Conservation (phyloP, 2,329 filamentous ascomycete genomes). For the Colletotrichum truncatum region DNA sequence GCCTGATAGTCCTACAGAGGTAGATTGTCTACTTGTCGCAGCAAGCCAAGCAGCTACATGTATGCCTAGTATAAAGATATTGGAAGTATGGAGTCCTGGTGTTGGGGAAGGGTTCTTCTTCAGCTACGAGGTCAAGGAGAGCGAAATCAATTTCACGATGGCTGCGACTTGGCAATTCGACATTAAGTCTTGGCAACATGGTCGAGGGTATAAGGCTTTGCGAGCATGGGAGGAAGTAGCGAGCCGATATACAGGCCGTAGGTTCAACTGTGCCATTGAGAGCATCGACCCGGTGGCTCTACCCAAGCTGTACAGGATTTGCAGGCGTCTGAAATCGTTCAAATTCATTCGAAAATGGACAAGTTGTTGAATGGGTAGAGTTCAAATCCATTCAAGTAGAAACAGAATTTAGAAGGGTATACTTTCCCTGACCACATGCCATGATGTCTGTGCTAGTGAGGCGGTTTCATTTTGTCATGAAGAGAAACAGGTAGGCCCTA, state of each 20-base stretch:
- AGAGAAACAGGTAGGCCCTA: too few species aligned
- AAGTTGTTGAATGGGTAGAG: not conserved
- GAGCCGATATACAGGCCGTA: not conserved
- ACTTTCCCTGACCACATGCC: not conserved
- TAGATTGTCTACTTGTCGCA: not conserved
- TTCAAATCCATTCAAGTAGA: not conserved
- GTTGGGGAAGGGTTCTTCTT: not conserved
- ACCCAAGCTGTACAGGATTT: not conserved
- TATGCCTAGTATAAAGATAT: not conserved
- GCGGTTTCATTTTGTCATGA: not conserved
- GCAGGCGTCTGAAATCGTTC: not conserved
- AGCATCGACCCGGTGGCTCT: not conserved
- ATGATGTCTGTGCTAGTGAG: not conserved
- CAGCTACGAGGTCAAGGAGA: not conserved
- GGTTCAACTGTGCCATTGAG: not conserved
- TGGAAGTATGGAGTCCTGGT: slow-evolving; percentile 15
- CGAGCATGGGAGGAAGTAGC: not conserved
- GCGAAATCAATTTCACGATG: not conserved
- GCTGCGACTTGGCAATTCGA: slow-evolving; percentile 9
- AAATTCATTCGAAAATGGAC: not conserved
- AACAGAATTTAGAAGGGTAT: not conserved
- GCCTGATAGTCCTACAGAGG: not conserved
- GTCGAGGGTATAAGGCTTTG: not conserved
- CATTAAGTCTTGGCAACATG: not conserved
- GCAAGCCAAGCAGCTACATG: not conserved